Evolutionary conservation across 1,284 basidiomycete species (phyloP).

Genomic region (Pulchroboletus neoregius): DNA sequence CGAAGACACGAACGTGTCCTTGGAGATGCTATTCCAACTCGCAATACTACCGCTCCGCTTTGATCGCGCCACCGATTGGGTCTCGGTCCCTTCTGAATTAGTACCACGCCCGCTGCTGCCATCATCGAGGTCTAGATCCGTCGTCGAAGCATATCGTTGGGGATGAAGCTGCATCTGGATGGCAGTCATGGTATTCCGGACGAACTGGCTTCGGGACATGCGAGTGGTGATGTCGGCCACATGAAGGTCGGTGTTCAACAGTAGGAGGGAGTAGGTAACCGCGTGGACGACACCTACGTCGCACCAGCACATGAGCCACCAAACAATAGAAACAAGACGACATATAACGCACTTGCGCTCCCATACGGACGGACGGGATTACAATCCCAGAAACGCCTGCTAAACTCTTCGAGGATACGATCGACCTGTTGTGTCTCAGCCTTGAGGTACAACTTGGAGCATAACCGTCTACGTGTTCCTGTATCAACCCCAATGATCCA

Average conservation of each 20-base stretch:
- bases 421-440: slow-evolving; percentile 98
- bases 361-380: slow-evolving; percentile 81
- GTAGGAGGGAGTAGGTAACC: slow-evolving; percentile 86
- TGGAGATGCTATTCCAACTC: slow-evolving; percentile 76
- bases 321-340: slow-evolving; percentile 7
- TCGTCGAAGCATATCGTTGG: slow-evolving; percentile 46
- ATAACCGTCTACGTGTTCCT: slow-evolving; percentile 59
- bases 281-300: slow-evolving; percentile 83
- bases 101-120: slow-evolving; percentile 53
- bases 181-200: slow-evolving; percentile 85
- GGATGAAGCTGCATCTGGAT: slow-evolving; percentile 74
- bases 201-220: slow-evolving; percentile 94
- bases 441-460: slow-evolving; percentile 88
- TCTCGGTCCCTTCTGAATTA: slow-evolving; percentile 48
- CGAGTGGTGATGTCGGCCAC: slow-evolving; percentile 85
- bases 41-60: slow-evolving; percentile 78
- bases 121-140: slow-evolving; percentile 68
- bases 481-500: slow-evolving; percentile 14
- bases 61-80: slow-evolving; percentile 44
- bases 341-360: slow-evolving; percentile 62
- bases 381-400: slow-evolving; percentile 85
- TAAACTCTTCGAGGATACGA: slow-evolving; percentile 90
- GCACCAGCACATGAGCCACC: slow-evolving; percentile 7
- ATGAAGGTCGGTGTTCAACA: slow-evolving; percentile 97
- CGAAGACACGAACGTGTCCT: slow-evolving; percentile 47